A percentile compares a stretch with the other conserved stretches of the same genome.
Conservation (phyloP, 1,284 basidiomycete species). For the Malassezia vespertilionis region DNA sequence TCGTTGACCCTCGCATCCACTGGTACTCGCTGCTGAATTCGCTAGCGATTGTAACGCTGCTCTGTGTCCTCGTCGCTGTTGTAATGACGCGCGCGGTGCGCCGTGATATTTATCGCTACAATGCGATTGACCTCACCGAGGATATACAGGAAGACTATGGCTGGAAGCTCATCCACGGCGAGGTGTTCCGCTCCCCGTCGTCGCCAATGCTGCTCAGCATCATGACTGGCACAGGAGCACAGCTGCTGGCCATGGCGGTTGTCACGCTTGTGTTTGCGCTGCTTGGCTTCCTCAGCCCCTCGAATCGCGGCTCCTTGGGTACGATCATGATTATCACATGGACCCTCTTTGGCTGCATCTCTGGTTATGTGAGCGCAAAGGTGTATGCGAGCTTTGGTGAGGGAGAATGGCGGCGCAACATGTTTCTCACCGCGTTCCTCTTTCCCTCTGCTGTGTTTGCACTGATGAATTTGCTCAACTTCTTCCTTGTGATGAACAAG, state of each 20-base stretch:
- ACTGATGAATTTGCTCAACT: conserved; percentile 33
- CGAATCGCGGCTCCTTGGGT: conserved; percentile 83
- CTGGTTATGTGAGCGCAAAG: conserved; percentile 78
- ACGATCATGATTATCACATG: conserved; percentile 94
- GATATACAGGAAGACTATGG: conserved; percentile 96
- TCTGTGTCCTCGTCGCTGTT: conserved; percentile 79
- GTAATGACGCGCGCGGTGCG: conserved; percentile 75
- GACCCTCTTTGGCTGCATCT: conserved; percentile 82
- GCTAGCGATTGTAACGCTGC: conserved; percentile 59
- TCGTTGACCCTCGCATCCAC: conserved; percentile 50
- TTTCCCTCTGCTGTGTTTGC: conserved; percentile 63
- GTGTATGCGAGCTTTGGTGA: conserved; percentile 76
- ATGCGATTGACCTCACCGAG: conserved; percentile 83
- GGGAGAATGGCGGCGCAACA: conserved; percentile 65
- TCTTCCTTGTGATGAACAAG: conserved; percentile 60
- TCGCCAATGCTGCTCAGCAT: conserved; percentile 66
- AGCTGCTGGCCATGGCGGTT: conserved; percentile 74
- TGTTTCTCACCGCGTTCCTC: conserved; percentile 74
- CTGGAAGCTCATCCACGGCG: conserved; percentile 92
- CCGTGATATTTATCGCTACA: conserved; percentile 89
- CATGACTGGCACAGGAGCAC: conserved; percentile 78
- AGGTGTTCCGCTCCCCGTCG: conserved; percentile 78
- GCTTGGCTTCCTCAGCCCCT: conserved; percentile 92
- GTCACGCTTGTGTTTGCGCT: conserved; percentile 93
- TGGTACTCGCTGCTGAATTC: conserved; percentile 89